These are phyloP conservation scores for Coemansia sp. DNA, from an alignment of 192 early-diverging fungal genomes.

Conservation along the genomic window DNA sequence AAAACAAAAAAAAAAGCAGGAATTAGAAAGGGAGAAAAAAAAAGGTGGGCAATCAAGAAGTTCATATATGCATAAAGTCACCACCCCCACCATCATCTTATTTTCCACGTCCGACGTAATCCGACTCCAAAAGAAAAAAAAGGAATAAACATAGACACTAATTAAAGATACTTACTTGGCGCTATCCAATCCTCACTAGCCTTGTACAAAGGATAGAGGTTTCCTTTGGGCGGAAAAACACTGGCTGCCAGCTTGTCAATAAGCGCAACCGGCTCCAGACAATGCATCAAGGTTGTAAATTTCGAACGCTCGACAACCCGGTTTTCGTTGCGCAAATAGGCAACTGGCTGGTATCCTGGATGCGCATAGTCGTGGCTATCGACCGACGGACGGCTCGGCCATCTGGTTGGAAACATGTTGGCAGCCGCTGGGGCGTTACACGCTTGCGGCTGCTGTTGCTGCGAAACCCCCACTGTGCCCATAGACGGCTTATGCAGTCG, in stretches of 20 bases:
- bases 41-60: slow-evolving; percentile 15
- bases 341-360: slow-evolving; percentile 7
- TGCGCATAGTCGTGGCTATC: slow-evolving; percentile 1
- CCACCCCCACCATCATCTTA: background rate
- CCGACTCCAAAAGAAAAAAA: background rate
- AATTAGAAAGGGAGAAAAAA: background rate
- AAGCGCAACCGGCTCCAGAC: slow-evolving; percentile 40
- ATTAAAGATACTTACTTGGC: slow-evolving; percentile 44
- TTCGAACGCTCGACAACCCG: slow-evolving; percentile 27
- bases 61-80: slow-evolving; percentile 45
- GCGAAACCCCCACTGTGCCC: background rate
- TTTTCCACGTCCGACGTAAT: background rate
- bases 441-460: slow-evolving; percentile 8
- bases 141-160: background rate
- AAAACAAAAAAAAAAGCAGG: background rate
- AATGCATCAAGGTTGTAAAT: slow-evolving; percentile 41
- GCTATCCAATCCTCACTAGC: slow-evolving; percentile 54
- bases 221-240: slow-evolving; percentile 23
- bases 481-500: background rate
- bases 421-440: background rate
- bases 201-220: slow-evolving; percentile 47
- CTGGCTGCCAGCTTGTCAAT: slow-evolving; percentile 11
- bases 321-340: slow-evolving; percentile 33
- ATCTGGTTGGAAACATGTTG: background rate
- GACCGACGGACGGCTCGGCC: slow-evolving; percentile 12